A percentile compares a stretch with the other conserved stretches of the same genome.
Evolutionary conservation across 2,329 filamentous ascomycete genomes (phyloP).

Genomic region (Talaromyces sp.): DNA sequence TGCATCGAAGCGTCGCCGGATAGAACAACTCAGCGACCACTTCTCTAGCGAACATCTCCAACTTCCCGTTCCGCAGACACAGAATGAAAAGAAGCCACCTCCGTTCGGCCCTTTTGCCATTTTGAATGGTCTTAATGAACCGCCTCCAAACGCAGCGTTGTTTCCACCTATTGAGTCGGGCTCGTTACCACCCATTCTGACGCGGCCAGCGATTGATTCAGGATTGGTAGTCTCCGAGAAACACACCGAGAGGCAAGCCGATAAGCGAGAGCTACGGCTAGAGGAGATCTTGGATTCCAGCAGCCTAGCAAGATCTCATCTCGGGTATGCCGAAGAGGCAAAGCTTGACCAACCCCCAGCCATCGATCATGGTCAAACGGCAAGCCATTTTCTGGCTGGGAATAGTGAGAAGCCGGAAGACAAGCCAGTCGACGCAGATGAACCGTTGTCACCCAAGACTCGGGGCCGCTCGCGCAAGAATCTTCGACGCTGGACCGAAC

Average conservation of each 20-base stretch:
- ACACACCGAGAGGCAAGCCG: conserved; percentile 26
- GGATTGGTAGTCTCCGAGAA: conserved; percentile 1
- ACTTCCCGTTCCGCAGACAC: conserved; percentile 46
- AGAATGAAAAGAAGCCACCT: conserved; percentile 43
- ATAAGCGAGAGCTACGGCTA: conserved; percentile 34
- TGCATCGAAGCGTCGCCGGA: conserved; percentile 42
- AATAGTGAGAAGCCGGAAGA: background rate
- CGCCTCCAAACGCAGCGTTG: conserved; percentile 58
- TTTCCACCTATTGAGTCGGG: conserved; percentile 59
- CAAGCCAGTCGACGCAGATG: conserved; percentile 18
- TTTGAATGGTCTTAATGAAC: conserved; percentile 60
- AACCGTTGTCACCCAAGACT: conserved; percentile 32
- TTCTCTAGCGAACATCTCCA: conserved; percentile 44
- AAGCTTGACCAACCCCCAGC: background rate
- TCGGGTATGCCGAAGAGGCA: conserved; percentile 1
- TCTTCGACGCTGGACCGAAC: conserved; percentile 55
- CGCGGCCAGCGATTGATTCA: conserved; percentile 30
- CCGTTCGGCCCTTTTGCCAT: conserved; percentile 46
- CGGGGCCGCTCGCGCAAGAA: conserved; percentile 48
- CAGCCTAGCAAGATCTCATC: conserved; percentile 21
- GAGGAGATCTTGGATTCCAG: conserved; percentile 34
- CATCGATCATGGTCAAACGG: background rate
- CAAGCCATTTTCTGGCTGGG: background rate
- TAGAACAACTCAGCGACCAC: conserved; percentile 40
- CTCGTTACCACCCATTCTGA: conserved; percentile 36